phyloP scores from a whole-genome alignment of 2,329 filamentous ascomycete genomes.

The Fusarium euwallaceae region DNA sequence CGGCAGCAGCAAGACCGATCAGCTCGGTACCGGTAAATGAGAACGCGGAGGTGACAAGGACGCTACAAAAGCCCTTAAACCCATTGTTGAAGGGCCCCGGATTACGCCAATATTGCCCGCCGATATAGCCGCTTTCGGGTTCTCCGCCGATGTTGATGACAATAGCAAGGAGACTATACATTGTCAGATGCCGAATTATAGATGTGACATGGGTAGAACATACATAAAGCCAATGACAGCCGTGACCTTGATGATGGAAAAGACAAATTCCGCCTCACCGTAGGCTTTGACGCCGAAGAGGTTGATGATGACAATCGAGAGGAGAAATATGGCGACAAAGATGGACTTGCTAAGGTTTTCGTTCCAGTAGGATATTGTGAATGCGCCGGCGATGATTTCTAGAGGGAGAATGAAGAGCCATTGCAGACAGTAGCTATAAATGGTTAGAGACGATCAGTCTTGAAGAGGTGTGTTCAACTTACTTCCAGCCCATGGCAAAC shows the following conservation, averaged over 20 bases:
- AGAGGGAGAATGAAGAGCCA: constrained; percentile 88
- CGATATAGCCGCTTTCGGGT: constrained; percentile 81
- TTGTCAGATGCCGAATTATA: constrained; percentile 5
- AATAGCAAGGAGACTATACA: constrained; percentile 79
- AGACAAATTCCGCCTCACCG: constrained; percentile 89
- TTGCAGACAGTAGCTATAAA: constrained; percentile 80
- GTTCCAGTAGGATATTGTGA: constrained; percentile 88
- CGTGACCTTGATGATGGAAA: constrained; percentile 86
- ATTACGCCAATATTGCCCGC: constrained; percentile 79
- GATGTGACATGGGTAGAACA: constrained; percentile 54
- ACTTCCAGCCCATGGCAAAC: constrained; percentile 96
- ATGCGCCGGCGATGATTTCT: constrained; percentile 87
- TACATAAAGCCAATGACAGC: constrained; percentile 91
- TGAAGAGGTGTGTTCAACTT: constrained; percentile 45
- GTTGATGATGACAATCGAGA: constrained; percentile 83
- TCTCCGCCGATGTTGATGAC: constrained; percentile 88
- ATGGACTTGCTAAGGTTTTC: constrained; percentile 73
- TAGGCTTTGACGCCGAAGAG: constrained; percentile 90
- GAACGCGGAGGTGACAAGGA: constrained; percentile 82
- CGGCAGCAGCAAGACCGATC: constrained; percentile 81
- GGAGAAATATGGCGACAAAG: constrained; percentile 86
- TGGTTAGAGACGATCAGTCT: neutral
- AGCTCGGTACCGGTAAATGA: constrained; percentile 82
- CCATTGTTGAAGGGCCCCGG: constrained; percentile 88
- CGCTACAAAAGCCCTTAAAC: constrained; percentile 83